Conservation (phyloP, 768 basidiomycete genomes). For the Naganishia randhawae region DNA sequence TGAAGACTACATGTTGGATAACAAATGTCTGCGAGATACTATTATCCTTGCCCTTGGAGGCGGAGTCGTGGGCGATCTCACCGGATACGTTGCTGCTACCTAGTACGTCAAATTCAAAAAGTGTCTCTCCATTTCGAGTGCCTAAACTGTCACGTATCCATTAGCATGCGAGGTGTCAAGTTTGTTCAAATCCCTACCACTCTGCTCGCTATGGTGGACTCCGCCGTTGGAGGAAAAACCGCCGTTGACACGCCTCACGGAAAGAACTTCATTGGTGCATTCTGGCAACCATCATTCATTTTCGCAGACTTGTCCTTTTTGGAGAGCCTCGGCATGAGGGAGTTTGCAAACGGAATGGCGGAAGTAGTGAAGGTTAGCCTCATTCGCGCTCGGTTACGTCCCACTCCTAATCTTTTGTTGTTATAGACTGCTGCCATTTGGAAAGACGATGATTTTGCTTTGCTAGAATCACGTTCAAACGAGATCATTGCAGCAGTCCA, state of each 20-base stretch:
- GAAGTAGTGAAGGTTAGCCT: conserved; percentile 72
- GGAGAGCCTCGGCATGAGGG: conserved; percentile 81
- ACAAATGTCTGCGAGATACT: conserved; percentile 86
- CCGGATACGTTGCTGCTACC: conserved; percentile 94
- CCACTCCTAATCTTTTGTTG: not conserved
- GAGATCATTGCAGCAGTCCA: conserved; percentile 81
- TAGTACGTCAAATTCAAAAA: conserved; percentile 62
- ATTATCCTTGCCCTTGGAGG: conserved; percentile 91
- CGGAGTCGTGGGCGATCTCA: conserved; percentile 93
- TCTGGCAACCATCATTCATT: conserved; percentile 96
- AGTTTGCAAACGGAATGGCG: conserved; percentile 98
- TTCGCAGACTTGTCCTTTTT: conserved; percentile 97
- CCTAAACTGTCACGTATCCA: not conserved
- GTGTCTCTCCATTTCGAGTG: not conserved
- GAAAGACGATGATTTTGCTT: conserved; percentile 82
- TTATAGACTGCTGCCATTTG: conserved; percentile 91
- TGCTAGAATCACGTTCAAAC: conserved; percentile 76
- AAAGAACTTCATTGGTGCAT: conserved; percentile 96
- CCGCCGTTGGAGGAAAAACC: conserved; percentile 94
- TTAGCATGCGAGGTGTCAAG: conserved; percentile 92
- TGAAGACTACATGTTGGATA: conserved; percentile 83
- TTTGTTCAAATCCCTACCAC: conserved; percentile 97
- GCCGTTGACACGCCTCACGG: conserved; percentile 98
- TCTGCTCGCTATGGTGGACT: conserved; percentile 96
- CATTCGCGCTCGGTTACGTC: not conserved